Evolutionary conservation across 116 monocot species (phyloP).

Genomic region (Zostera marina): DNA sequence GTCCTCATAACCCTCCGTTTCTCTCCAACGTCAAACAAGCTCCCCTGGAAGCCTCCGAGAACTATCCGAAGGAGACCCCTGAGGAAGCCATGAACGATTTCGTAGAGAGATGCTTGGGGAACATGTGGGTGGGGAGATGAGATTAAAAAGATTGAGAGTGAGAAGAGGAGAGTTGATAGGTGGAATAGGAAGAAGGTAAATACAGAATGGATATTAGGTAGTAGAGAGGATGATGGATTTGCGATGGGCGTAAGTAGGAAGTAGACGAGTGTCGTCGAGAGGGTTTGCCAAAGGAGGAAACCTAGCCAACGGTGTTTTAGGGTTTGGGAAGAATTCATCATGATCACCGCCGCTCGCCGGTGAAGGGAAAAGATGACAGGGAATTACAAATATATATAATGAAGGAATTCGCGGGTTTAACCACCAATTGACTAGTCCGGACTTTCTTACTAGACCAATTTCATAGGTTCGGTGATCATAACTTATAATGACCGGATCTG

Average conservation of each 20-base stretch:
- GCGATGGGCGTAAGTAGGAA: constrained; percentile 15
- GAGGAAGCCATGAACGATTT: constrained; percentile 17
- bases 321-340: constrained; percentile 5
- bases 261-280: constrained; percentile 22
- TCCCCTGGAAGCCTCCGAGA: constrained; percentile 26
- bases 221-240: constrained; percentile 4
- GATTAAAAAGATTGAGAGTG: constrained; percentile 27
- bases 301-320: constrained; percentile 54
- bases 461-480: too few species aligned
- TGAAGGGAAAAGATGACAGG: background rate
- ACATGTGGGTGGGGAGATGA: constrained; percentile 30
- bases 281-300: constrained; percentile 57
- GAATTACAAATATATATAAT: background rate
- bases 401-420: too few species aligned
- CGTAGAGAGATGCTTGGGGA: constrained; percentile 23
- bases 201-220: constrained; percentile 6
- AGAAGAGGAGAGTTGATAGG: constrained; percentile 22
- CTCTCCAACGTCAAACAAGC: constrained; percentile 8
- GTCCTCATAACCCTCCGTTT: constrained; percentile 16
- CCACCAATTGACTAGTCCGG: too few species aligned
- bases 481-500: too few species aligned
- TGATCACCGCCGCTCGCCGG: background rate
- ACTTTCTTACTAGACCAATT: too few species aligned
- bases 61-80: constrained; percentile 12
- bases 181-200: constrained; percentile 23